Conservation (phyloP, 2,329 filamentous ascomycete species). For the Pseudogymnoascus sp. region DNA sequence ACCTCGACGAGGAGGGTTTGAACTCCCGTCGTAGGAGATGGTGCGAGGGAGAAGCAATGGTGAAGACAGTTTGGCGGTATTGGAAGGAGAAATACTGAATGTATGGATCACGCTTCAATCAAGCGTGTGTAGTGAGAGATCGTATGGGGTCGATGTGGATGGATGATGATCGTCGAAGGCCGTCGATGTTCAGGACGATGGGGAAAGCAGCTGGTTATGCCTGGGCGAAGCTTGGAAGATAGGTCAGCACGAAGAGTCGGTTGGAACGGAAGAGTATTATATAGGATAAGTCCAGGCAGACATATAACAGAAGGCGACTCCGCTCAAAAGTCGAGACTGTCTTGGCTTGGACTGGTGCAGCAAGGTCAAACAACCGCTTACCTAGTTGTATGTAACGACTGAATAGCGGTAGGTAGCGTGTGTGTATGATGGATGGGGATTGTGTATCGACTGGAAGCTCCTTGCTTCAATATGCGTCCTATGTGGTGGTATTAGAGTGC, state of each 20-base stretch:
- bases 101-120: conserved; percentile 17
- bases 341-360: not conserved
- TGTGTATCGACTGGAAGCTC: conserved; percentile 1
- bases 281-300: not conserved
- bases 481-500: conserved; percentile 5
- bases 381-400: conserved; percentile 7
- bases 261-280: not conserved
- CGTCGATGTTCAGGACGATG: not conserved
- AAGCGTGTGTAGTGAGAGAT: not conserved
- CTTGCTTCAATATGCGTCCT: not conserved
- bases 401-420: conserved; percentile 6
- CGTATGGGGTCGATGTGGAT: not conserved
- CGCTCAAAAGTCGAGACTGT: not conserved
- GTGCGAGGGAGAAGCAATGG: conserved; percentile 78
- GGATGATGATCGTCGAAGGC: not conserved
- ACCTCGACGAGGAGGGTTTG: conserved; percentile 60
- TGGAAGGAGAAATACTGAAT: conserved; percentile 34
- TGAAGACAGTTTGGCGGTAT: conserved; percentile 95
- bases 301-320: conserved; percentile 4
- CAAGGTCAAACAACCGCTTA: conserved; percentile 6
- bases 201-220: conserved; percentile 1
- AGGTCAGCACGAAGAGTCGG: not conserved
- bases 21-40: conserved; percentile 83
- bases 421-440: not conserved
- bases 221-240: not conserved